A percentile compares a stretch with the other conserved stretches of the same genome.
Conservation (phyloP, 2,329 filamentous ascomycete genomes). For the Aureobasidium pullulans region DNA sequence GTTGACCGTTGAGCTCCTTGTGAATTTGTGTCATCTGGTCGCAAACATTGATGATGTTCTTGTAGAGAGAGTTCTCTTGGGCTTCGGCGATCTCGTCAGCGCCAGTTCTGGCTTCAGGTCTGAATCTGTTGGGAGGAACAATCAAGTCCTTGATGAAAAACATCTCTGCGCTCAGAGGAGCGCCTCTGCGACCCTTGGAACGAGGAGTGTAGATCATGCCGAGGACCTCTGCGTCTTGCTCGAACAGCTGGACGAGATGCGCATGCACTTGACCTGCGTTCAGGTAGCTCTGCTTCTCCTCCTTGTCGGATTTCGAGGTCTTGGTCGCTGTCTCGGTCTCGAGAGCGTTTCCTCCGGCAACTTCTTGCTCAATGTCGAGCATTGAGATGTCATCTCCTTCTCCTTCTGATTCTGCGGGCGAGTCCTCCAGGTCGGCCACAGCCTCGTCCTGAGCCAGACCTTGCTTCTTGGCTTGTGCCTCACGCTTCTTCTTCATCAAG, state of each 20-base stretch:
- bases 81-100: constrained; percentile 77
- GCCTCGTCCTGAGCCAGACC: constrained; percentile 57
- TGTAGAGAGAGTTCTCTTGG: constrained; percentile 82
- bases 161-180: constrained; percentile 68
- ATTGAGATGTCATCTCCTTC: constrained; percentile 26
- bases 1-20: constrained; percentile 54
- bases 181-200: constrained; percentile 49
- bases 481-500: constrained; percentile 44
- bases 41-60: constrained; percentile 69
- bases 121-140: constrained; percentile 86
- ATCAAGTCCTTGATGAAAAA: constrained; percentile 86
- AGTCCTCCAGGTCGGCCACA: constrained; percentile 57
- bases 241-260: constrained; percentile 70
- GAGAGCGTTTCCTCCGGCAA: constrained; percentile 45
- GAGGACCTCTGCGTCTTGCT: constrained; percentile 78
- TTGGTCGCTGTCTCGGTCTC: constrained; percentile 36
- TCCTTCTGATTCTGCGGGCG: constrained; percentile 34
- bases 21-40: constrained; percentile 67
- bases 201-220: constrained; percentile 78
- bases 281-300: constrained; percentile 60
- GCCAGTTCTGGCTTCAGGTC: constrained; percentile 77
- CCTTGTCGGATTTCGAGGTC: constrained; percentile 26
- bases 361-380: constrained; percentile 34
- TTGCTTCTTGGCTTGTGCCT: constrained; percentile 38
- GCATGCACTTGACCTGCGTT: constrained; percentile 77